phyloP scores from a whole-genome alignment of 1,284 basidiomycete species.

The Coriolopsis trogii region DNA sequence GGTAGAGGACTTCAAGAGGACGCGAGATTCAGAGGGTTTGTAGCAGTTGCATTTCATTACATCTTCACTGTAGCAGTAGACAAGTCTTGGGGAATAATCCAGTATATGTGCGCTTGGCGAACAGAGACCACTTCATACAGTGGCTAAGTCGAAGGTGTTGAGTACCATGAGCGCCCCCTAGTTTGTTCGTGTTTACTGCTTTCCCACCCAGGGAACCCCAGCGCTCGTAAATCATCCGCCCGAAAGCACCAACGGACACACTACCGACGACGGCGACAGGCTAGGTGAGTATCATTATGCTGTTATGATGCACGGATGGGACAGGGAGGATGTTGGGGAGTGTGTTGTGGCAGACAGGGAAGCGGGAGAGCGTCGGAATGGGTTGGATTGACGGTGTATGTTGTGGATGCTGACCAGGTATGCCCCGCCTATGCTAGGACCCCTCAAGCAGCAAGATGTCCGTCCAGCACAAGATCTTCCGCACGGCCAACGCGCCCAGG shows the following conservation, averaged over 20 bases:
- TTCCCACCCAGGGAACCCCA: constrained; percentile 18
- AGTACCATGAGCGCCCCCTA: not conserved
- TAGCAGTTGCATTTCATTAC: too few species aligned
- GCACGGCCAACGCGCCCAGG: constrained; percentile 94
- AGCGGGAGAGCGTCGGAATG: constrained; percentile 43
- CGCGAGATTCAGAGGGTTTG: constrained; percentile 31
- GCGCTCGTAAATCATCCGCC: constrained; percentile 18
- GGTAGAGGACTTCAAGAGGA: constrained; percentile 88
- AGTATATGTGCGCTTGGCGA: too few species aligned
- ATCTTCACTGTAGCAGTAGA: not conserved
- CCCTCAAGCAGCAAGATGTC: constrained; percentile 63
- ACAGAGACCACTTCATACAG: too few species aligned
- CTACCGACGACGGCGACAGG: constrained; percentile 42
- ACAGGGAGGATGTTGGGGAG: constrained; percentile 13
- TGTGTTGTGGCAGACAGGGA: constrained; percentile 14
- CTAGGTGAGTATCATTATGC: constrained; percentile 46
- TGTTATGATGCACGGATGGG: constrained; percentile 17
- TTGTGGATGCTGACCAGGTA: constrained; percentile 48
- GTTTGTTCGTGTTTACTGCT: constrained; percentile 12
- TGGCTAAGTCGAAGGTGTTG: too few species aligned
- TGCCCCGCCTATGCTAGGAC: constrained; percentile 31
- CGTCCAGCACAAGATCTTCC: constrained; percentile 85
- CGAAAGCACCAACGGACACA: constrained; percentile 24
- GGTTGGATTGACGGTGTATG: constrained; percentile 44
- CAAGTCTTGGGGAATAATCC: not conserved